Percentiles rank a stretch among this genome's conserved stretches.
phyloP scores from a whole-genome alignment of 768 basidiomycete genomes.

The Artomyces pyxidatus region DNA sequence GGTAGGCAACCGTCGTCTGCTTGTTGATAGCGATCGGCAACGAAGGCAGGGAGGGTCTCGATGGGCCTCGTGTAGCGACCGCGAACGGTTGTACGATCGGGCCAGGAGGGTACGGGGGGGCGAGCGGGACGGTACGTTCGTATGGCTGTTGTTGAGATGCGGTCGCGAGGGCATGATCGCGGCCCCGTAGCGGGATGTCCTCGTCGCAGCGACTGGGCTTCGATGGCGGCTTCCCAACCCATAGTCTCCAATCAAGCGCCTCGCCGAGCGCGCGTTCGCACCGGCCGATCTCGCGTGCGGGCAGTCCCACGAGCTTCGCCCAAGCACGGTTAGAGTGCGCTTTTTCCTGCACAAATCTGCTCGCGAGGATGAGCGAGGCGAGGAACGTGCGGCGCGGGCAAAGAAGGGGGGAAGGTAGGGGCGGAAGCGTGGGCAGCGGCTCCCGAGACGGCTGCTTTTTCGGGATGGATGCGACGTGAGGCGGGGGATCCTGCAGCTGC shows the following conservation, averaged over 20 bases:
- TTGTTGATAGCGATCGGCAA: neutral
- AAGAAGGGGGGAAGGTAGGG: slow-evolving; percentile 67
- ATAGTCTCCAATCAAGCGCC: slow-evolving; percentile 85
- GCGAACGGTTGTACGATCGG: no score
- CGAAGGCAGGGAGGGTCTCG: neutral
- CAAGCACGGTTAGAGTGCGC: slow-evolving; percentile 92
- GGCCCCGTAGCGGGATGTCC: neutral
- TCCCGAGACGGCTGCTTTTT: slow-evolving; percentile 11
- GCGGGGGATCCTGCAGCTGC: neutral
- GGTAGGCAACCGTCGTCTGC: no score
- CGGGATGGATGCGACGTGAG: slow-evolving; percentile 8
- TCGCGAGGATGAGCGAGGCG: slow-evolving; percentile 80
- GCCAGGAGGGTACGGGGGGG: no score
- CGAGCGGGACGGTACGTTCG: no score
- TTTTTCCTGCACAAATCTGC: slow-evolving; percentile 89
- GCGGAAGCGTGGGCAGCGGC: slow-evolving; percentile 27
- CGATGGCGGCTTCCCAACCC: slow-evolving; percentile 61
- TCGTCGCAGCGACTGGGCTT: slow-evolving; percentile 9
- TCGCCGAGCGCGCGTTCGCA: slow-evolving; percentile 85
- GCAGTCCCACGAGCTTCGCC: slow-evolving; percentile 88
- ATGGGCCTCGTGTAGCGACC: neutral
- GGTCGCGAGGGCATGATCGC: no score
- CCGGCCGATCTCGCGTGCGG: slow-evolving; percentile 75
- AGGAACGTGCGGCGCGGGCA: slow-evolving; percentile 88
- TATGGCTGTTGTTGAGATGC: no score